Base-by-base conservation (phyloP, 148 eudicot species). In the Simmondsia chinensis region DNA sequence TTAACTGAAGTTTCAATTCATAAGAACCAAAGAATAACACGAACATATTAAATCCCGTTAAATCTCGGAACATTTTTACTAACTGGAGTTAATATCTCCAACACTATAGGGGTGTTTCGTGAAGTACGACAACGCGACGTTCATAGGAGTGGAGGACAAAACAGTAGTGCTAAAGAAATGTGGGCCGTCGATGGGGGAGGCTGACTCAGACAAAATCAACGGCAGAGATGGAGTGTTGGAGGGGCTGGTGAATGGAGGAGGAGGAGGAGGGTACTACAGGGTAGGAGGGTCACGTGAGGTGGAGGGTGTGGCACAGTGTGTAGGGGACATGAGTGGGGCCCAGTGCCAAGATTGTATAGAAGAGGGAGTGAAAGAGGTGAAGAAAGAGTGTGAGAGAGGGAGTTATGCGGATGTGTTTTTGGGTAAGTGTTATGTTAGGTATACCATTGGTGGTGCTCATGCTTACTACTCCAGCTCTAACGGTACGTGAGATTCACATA, bases 381-480 rank as follows among this genome's bases (percentile, higher is more conserved):
- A 66, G 52, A 63, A 43, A 18, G 73, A 52, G 2, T 73, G 79
- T 50, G 79, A 69, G 20, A 46, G 52, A 0, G 58, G 68, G 0
- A 60, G 45, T 10, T 52, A 50, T 33, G 83, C 71, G 1, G 83
- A 77, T 33, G 28, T 70, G 68, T 77, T 51, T 23, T 53, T 77
- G 57, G 79, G 59, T 1, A 77, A 77, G 65, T 77, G 83, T 46
- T 77, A 73, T 9, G 74, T 57, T 1, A 52, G 71, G 54, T 77
- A 69, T 33, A 66, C 65, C 11, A 13, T 64, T 39, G 70, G 55
- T 32, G 75, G 66, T 0, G 61, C 54, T 29, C 50, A 25, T 27
- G 70, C 38, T 2, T 59, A 44, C 50, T 28, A 9, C 5, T 32
- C 31, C n/a, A 33, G 30, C 10, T 12, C 22, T 20, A 21, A 34